Evolutionary conservation across 1,284 basidiomycete genomes (phyloP), one percentile per base, ranked within the genome.

Genomic region (Rhodotorula sp.): DNA sequence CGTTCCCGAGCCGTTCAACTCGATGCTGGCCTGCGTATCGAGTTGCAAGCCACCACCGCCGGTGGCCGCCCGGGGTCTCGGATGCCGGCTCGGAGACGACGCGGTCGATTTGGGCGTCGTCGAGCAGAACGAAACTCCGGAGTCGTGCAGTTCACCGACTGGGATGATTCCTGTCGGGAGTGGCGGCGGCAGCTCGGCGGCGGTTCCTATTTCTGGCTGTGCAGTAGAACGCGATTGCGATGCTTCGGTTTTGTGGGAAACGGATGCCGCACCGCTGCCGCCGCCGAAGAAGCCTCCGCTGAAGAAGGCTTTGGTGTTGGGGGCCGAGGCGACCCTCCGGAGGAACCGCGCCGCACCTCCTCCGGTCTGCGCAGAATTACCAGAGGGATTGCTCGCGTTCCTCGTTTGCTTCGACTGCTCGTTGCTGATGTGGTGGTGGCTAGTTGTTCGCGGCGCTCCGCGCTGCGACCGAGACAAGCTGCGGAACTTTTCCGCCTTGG

Each of bases 281-380:
- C 51, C 53, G 48, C 75, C 74, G 46, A 76, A 71, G 48, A 76
- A 68, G 10, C 75, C 71, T 48, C 73, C 65, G 51, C 74, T 68
- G 76, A 95, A 94, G 29, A 97, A 84, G 55, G 89, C 90, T 81
- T 98, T 99, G 60, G 93, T 89, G 80, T 98, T 98, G 3, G 95
- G 95, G 3, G 95, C 95, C 30, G 93, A 96, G 2, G 95, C 93
- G 57, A 98, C 95, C 53, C 95, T 88, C 62, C 95, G 88, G 53
- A 99, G 87, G 81, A 96, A 93, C 44, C 93, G 87, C 4, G 62
- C 60, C 10, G 66, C 62, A 1, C 26, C 51, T 14, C 59, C 46
- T 12, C 61, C 26, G 17, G 15, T 48, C 48, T 37, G 26, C 12
- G 51, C 48, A 17, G 30, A 15, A 10, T 15, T 22, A 30, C 37